A percentile compares a stretch with the other conserved stretches of the same genome.
phyloP scores from a whole-genome alignment of 78 protist species.

The Andalucia godoyi region DNA sequence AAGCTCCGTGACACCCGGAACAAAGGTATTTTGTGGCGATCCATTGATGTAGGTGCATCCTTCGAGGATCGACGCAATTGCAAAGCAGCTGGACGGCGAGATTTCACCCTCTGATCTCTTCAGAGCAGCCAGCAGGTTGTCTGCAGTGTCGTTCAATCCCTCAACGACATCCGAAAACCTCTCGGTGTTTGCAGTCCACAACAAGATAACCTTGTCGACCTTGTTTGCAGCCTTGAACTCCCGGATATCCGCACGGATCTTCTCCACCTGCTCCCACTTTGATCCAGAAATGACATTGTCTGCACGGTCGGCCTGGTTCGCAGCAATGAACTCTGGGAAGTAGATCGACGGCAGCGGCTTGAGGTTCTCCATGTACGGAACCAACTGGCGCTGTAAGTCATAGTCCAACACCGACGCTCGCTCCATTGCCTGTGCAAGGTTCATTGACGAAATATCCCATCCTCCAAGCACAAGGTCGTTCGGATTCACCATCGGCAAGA shows the following conservation, averaged over 20 bases:
- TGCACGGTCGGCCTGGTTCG: conserved; percentile 95
- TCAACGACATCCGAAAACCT: conserved; percentile 69
- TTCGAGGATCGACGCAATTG: conserved; percentile 91
- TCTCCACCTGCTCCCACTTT: conserved; percentile 72
- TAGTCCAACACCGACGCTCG: conserved; percentile 87
- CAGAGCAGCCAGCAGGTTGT: conserved; percentile 63
- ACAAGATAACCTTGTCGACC: conserved; percentile 79
- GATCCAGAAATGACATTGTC: conserved; percentile 82
- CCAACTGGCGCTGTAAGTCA: conserved; percentile 80
- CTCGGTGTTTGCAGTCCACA: conserved; percentile 99
- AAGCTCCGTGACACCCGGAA: conserved; percentile 90
- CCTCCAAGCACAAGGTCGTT: conserved; percentile 94
- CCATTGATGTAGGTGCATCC: conserved; percentile 96
- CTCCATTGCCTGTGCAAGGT: conserved; percentile 88
- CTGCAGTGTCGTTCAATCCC: conserved; percentile 89
- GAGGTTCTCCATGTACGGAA: conserved; percentile 61
- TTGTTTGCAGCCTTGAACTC: conserved; percentile 78
- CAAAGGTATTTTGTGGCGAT: conserved; percentile 95
- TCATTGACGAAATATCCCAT: conserved; percentile 90
- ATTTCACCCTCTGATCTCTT: conserved; percentile 55
- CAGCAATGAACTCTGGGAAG: conserved; percentile 96
- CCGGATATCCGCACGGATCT: conserved; percentile 84
- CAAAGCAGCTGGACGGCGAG: conserved; percentile 91
- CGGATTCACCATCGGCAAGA: conserved; percentile 98
- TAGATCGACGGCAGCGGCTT: conserved; percentile 87